Conservation (phyloP, 441 rosid species). For the Viola pubescens region DNA sequence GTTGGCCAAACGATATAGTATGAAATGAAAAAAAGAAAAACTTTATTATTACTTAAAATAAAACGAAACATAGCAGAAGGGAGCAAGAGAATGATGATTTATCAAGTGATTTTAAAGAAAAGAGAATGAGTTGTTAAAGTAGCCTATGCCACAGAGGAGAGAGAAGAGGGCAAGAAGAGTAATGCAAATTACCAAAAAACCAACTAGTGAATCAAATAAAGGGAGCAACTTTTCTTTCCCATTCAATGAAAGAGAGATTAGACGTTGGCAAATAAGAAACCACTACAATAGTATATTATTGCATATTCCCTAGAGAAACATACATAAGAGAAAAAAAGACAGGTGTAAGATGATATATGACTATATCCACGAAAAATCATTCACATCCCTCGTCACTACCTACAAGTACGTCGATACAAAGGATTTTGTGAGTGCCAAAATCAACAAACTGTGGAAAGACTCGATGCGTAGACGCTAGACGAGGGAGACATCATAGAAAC, state of each 20-base stretch:
- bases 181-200: no score
- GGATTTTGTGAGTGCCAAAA: slow-evolving; percentile 25
- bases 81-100: no score
- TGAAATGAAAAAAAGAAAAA: no score
- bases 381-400: slow-evolving; percentile 9
- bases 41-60: no score
- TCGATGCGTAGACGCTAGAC: slow-evolving; percentile 11
- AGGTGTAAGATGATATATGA: background rate
- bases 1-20: no score
- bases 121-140: no score
- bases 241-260: slow-evolving; percentile 3
- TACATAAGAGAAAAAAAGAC: no score
- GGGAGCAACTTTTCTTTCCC: background rate
- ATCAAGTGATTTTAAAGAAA: no score
- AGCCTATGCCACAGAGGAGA: no score
- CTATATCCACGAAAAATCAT: slow-evolving; percentile 4
- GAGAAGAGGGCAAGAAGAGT: no score
- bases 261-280: background rate
- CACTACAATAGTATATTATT: background rate
- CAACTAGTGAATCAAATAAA: background rate
- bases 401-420: slow-evolving; percentile 4
- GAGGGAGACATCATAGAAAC: slow-evolving; percentile 7
- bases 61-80: no score
- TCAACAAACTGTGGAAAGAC: slow-evolving; percentile 2
- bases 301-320: slow-evolving; percentile 8